Base-by-base conservation (phyloP, 1,284 basidiomycete genomes). In the Leccinum insolens region DNA sequence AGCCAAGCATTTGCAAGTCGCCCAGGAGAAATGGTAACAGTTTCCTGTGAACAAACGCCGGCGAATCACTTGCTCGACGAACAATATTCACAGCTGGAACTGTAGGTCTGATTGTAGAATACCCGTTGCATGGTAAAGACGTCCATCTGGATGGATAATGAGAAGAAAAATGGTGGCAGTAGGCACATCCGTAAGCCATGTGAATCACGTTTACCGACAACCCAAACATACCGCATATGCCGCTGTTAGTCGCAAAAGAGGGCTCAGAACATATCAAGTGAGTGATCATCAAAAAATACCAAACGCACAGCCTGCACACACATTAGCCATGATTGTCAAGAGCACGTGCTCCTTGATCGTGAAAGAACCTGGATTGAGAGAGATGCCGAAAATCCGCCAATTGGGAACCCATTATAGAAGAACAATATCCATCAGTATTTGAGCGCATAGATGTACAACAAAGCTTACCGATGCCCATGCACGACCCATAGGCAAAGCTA, bases 241-340 rank as follows among this genome's bases (percentile, higher is more conserved):
- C 65, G 76, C 76, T 77, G 59, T 69, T 49, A 4, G n/a, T 7
- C 12, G 7, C 25, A 63, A 58, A 63, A 44, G 12, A 7, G 39
- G 25, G 1, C 2, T 6, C 37, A n/a, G 9, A 7, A 6, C 15
- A 59, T 7, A 59, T 59, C 25, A 39, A 17, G 3, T 14, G 9
- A 4, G 58, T 37, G 12, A 25, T 57, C 14, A 57, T 25, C 22
- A 57, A 2, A 5, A 37, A 1, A 60, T 2, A 34, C 58, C 34
- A 59, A n/a, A 75, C 77, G 58, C 63, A 77, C 77, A 86, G 17
- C 79, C 75, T 17, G 83, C 77, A 25, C 87, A 87, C 14, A 93
- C 90, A 67, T 89, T 83, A 7, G 92, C 89, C 92, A 96, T 96
- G 78, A 96, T 91, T 7, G 91, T 88, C 68, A 83, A 79, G 63